Percentiles rank a stretch among this genome's conserved stretches.
Conservation (phyloP, 2,329 filamentous ascomycete species). For the Claviceps capensis region DNA sequence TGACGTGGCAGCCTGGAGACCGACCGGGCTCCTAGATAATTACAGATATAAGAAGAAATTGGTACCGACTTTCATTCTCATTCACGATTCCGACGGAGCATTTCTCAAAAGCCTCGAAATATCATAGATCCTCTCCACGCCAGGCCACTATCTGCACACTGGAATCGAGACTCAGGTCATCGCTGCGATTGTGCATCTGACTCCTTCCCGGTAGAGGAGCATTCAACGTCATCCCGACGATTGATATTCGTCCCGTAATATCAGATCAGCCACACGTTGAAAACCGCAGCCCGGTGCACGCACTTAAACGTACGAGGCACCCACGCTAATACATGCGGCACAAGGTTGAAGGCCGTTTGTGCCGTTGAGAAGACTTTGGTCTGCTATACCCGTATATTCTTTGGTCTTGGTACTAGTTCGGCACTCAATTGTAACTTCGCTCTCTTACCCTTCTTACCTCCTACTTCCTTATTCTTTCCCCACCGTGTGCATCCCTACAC, state of each 20-base stretch:
- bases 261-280: background rate
- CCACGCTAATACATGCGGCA: background rate
- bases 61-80: background rate
- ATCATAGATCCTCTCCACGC: background rate
- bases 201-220: background rate
- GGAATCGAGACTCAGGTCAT: background rate
- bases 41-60: background rate
- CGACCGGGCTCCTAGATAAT: background rate
- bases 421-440: background rate
- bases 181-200: background rate
- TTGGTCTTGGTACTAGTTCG: too few relatives aligned
- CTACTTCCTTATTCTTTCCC: background rate
- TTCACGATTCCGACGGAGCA: background rate
- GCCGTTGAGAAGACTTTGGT: constrained; percentile 32
- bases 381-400: background rate
- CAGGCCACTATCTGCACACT: background rate
- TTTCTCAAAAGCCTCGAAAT: background rate
- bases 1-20: background rate
- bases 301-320: constrained; percentile 21
- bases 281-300: background rate
- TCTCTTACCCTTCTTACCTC: background rate
- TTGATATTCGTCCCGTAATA: background rate
- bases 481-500: background rate
- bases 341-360: constrained; percentile 31
- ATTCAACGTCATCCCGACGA: background rate